Evolutionary conservation across 805 yeast species (phyloP).

Genomic region (Metschnikowia gelsemii): DNA sequence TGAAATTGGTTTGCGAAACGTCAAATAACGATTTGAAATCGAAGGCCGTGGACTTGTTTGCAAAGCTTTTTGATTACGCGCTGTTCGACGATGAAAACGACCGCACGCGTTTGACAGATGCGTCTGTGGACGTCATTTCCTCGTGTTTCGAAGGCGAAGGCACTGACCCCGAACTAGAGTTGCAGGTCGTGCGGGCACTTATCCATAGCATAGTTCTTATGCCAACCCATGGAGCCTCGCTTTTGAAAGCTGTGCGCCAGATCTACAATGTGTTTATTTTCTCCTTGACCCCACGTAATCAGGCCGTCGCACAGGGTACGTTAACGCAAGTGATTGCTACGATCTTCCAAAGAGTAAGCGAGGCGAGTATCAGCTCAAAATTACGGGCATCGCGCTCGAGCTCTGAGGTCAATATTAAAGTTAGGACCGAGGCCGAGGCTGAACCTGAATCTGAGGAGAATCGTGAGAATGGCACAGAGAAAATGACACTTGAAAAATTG

Average conservation of each 20-base stretch:
- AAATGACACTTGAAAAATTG: slow-evolving; percentile 60
- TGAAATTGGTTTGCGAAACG: slow-evolving; percentile 72
- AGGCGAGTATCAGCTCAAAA: slow-evolving; percentile 18
- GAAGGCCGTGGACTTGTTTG: slow-evolving; percentile 78
- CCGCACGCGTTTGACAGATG: slow-evolving; percentile 64
- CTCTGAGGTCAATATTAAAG: slow-evolving; percentile 21
- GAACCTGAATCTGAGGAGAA: no score
- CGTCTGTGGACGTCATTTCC: slow-evolving; percentile 80
- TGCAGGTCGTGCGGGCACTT: slow-evolving; percentile 89
- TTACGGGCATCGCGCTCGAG: slow-evolving; percentile 17
- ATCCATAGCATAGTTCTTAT: slow-evolving; percentile 82
- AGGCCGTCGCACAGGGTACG: slow-evolving; percentile 93
- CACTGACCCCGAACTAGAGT: slow-evolving; percentile 83
- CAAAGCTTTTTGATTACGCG: slow-evolving; percentile 85
- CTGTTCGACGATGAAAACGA: slow-evolving; percentile 57
- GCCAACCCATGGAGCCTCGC: slow-evolving; percentile 86
- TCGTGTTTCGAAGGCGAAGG: slow-evolving; percentile 90
- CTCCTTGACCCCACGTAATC: slow-evolving; percentile 78
- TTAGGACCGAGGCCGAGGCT: slow-evolving; percentile 11
- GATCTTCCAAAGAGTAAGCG: slow-evolving; percentile 67
- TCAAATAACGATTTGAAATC: slow-evolving; percentile 63
- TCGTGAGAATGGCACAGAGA: slow-evolving; percentile 12
- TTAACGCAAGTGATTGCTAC: slow-evolving; percentile 86
- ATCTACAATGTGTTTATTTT: slow-evolving; percentile 89
- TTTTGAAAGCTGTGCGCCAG: slow-evolving; percentile 87